These are phyloP conservation scores for Hypoxylon rubiginosum DNA, from an alignment of 2,329 filamentous ascomycete species.

Conservation along the genomic window DNA sequence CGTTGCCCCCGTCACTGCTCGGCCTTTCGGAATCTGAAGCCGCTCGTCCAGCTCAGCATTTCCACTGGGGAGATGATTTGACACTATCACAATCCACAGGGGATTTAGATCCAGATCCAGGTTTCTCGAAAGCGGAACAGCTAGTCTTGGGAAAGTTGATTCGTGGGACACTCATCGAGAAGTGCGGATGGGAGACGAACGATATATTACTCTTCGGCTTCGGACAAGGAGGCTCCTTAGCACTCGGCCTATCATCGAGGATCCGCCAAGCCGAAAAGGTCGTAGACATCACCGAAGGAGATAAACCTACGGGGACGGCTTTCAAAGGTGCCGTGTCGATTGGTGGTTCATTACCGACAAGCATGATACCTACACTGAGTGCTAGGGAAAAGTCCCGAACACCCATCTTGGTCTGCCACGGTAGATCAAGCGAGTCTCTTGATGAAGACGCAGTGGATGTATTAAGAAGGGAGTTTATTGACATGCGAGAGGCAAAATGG, in stretches of 20 bases:
- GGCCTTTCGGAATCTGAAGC: constrained; percentile 54
- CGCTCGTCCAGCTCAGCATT: constrained; percentile 54
- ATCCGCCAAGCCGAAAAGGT: constrained; percentile 55
- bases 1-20: constrained; percentile 76
- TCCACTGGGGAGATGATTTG: constrained; percentile 78
- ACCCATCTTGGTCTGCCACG: constrained; percentile 73
- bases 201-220: constrained; percentile 76
- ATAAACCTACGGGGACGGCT: constrained; percentile 26
- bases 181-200: constrained; percentile 69
- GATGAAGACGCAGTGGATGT: constrained; percentile 73
- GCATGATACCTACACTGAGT: constrained; percentile 63
- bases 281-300: constrained; percentile 50
- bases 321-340: constrained; percentile 73
- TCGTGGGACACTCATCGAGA: constrained; percentile 62
- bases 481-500: constrained; percentile 78
- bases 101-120: constrained; percentile 72
- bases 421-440: constrained; percentile 59
- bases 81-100: constrained; percentile 64
- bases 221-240: constrained; percentile 75
- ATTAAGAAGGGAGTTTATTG: constrained; percentile 74
- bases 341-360: constrained; percentile 69
- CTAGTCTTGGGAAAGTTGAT: constrained; percentile 67
- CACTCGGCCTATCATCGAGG: constrained; percentile 67
- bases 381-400: constrained; percentile 70
- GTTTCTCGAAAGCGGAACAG: constrained; percentile 64